Conservation (phyloP, 2,329 filamentous ascomycete species). For the Hirsutella thompsonii region DNA sequence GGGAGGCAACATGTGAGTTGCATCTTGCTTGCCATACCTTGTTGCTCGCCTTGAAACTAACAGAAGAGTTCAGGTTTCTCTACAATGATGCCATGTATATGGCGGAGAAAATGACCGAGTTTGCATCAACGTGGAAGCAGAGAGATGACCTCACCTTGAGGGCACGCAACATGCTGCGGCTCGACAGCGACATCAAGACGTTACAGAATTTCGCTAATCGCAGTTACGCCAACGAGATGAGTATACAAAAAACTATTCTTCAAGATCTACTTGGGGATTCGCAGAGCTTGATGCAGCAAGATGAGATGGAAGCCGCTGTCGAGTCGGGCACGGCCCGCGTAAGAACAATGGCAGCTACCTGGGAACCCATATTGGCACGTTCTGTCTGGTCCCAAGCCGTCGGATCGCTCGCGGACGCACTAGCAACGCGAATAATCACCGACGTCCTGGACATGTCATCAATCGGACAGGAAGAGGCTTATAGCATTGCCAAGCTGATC, state of each 20-base stretch:
- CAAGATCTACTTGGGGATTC: constrained; percentile 47
- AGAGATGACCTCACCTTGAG: constrained; percentile 37
- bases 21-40: no score
- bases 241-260: constrained; percentile 46
- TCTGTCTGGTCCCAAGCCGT: constrained; percentile 52
- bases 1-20: constrained; percentile 50
- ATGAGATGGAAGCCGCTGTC: constrained; percentile 37
- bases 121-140: constrained; percentile 36
- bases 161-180: constrained; percentile 39
- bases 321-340: constrained; percentile 40
- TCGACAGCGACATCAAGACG: constrained; percentile 47
- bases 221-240: constrained; percentile 49
- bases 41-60: no score
- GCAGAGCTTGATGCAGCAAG: constrained; percentile 46
- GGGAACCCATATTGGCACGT: constrained; percentile 44
- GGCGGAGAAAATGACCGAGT: constrained; percentile 39
- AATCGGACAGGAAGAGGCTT: constrained; percentile 52
- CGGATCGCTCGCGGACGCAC: constrained; percentile 44
- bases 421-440: constrained; percentile 44
- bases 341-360: constrained; percentile 38
- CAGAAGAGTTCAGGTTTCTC: no score
- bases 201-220: constrained; percentile 48
- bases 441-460: constrained; percentile 50
- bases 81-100: constrained; percentile 58
- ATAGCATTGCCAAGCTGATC: constrained; percentile 46